Percentiles rank a stretch among this genome's conserved stretches.
These are phyloP conservation scores for Tephrocybe sp. DNA, from an alignment of 768 basidiomycete species.

Conservation along the genomic window DNA sequence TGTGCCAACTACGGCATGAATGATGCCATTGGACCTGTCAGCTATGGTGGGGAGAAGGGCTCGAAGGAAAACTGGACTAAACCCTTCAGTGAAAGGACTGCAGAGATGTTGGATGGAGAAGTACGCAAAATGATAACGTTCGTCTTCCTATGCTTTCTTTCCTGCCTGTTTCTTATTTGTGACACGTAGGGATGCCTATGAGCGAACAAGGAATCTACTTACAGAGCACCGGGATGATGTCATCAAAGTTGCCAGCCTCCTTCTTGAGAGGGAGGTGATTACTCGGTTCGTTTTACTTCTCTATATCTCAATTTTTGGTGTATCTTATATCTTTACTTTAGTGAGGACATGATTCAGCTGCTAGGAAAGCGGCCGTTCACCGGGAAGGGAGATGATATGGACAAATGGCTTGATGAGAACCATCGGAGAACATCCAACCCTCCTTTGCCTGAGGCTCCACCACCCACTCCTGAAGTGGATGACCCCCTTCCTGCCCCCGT, in stretches of 20 bases:
- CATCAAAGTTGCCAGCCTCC: conserved; percentile 86
- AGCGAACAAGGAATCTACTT: conserved; percentile 78
- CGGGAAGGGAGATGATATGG: conserved; percentile 88
- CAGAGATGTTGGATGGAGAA: conserved; percentile 86
- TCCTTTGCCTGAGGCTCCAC: conserved; percentile 18
- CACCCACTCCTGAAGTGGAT: conserved; percentile 32
- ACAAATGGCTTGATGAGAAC: conserved; percentile 92
- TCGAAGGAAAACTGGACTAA: conserved; percentile 90
- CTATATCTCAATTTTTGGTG: conserved; percentile 2
- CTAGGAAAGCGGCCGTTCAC: conserved; percentile 81
- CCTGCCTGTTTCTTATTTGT: conserved; percentile 5
- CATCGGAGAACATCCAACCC: conserved; percentile 41
- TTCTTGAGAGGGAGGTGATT: conserved; percentile 95
- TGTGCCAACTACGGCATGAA: conserved; percentile 99
- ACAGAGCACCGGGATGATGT: conserved; percentile 82
- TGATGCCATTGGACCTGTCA: conserved; percentile 89
- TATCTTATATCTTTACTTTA: conserved; percentile 26
- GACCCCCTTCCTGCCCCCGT: conserved; percentile 48
- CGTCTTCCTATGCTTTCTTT: conserved; percentile 7
- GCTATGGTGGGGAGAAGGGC: conserved; percentile 87
- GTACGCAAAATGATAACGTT: conserved; percentile 95
- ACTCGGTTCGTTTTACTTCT: conserved; percentile 61
- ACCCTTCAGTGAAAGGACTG: conserved; percentile 97
- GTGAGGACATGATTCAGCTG: conserved; percentile 84
- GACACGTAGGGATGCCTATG: conserved; percentile 64